phyloP scores from a whole-genome alignment of 805 yeast species.

The Candida tallmaniae region DNA sequence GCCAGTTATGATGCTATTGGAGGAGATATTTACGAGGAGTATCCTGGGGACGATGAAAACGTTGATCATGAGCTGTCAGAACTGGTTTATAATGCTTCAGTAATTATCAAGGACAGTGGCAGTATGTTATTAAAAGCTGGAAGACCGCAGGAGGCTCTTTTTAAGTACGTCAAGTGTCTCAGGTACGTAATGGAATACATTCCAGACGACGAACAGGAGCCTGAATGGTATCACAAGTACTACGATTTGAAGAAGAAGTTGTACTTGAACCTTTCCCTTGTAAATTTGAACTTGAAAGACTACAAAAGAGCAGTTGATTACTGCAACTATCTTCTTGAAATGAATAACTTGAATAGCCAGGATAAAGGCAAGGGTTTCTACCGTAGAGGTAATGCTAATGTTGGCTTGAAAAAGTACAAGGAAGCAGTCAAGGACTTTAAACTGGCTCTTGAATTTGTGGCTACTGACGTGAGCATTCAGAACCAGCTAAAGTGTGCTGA shows the following conservation, averaged over 20 bases:
- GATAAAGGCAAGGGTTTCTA: slow-evolving; percentile 58
- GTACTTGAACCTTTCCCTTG: slow-evolving; percentile 57
- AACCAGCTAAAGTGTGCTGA: slow-evolving; percentile 42
- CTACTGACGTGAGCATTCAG: slow-evolving; percentile 47
- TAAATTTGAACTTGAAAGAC: slow-evolving; percentile 45
- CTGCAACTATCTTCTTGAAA: slow-evolving; percentile 52
- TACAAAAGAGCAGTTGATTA: slow-evolving; percentile 49
- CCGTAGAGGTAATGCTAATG: slow-evolving; percentile 49
- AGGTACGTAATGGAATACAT: slow-evolving; percentile 67
- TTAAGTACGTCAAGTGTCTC: slow-evolving; percentile 63
- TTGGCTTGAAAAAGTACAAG: slow-evolving; percentile 41
- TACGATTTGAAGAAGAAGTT: slow-evolving; percentile 48
- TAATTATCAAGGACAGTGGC: slow-evolving; percentile 64
- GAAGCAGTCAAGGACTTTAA: slow-evolving; percentile 46
- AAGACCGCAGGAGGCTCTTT: slow-evolving; percentile 46
- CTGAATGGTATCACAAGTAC: slow-evolving; percentile 48
- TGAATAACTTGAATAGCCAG: slow-evolving; percentile 25
- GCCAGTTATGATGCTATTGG: slow-evolving; percentile 60
- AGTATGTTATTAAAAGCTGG: slow-evolving; percentile 53
- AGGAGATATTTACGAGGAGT: slow-evolving; percentile 72
- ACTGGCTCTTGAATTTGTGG: slow-evolving; percentile 40
- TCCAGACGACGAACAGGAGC: slow-evolving; percentile 65
- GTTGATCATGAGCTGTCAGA: slow-evolving; percentile 56
- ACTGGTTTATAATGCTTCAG: slow-evolving; percentile 47
- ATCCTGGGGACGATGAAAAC: slow-evolving; percentile 64